Base-by-base conservation (phyloP, 2,329 filamentous ascomycete genomes). In the Trichothecium sympodiale region DNA sequence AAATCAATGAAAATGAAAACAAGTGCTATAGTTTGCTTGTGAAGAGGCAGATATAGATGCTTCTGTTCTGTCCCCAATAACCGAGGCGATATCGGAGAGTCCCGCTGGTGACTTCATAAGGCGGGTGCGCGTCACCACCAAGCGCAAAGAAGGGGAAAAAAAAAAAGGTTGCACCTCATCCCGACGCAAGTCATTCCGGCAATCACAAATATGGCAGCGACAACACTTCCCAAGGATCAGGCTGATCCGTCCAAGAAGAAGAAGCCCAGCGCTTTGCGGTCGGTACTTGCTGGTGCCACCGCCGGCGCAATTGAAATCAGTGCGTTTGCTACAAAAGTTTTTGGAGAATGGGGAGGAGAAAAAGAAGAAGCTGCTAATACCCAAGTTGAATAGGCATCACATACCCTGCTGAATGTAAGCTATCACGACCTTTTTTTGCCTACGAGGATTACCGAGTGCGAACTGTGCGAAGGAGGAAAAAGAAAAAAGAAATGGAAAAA, bases 231-330 rank as follows among this genome's bases (percentile, higher is more conserved):
- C 25, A 40, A 47, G 34, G 49, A 48, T 38, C 34, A 43, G 31
- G 44, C 42, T 16, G 38, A 42, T 28, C 26, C 46, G 26, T 48
- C 51, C 30, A 52, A 56, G 46, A 54, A 56, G 43, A 70, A 69
- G 53, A 55, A 56, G 61, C 84, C 88, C 32, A 94, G 83, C 52
- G 75, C 83, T 33, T 61, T 94, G 55, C 83, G 91, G 47, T 94
- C 87, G 40, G 84, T 96, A 49, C 69, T 96, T 49, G 91, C 91
- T 38, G 91, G 91, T 43, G 85, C 86, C 38, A 83, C 83, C n/a
- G 91, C 89, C 37, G 91, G 91, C 51, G 91, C 88, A 37, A 74
- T 96, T 46, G 89, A 98, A 64, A 96, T 96, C 57, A 77, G 83
- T 88, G 66, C 48, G 62, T 20, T 31, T 18, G 7, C 15, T 9